Percentiles rank a stretch among this genome's conserved stretches.
Conservation (phyloP, 2,329 filamentous ascomycete genomes). For the Fusarium albosuccineum region DNA sequence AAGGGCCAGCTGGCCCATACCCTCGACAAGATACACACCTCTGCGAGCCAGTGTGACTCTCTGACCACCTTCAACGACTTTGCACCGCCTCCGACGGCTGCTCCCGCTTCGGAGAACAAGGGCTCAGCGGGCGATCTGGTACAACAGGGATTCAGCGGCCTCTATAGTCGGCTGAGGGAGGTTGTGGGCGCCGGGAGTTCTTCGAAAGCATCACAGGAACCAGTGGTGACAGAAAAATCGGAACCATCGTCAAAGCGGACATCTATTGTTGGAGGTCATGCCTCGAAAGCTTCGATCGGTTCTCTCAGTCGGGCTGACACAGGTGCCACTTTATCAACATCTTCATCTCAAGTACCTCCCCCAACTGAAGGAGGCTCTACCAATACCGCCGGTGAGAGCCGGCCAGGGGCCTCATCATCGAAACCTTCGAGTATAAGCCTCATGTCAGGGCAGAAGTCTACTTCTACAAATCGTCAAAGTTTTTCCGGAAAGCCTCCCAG, state of each 20-base stretch:
- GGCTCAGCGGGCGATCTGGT: constrained; percentile 78
- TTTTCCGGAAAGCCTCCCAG: constrained; percentile 59
- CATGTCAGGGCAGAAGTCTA: constrained; percentile 59
- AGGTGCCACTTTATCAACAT: constrained; percentile 46
- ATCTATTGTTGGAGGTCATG: constrained; percentile 55
- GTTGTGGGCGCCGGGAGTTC: constrained; percentile 79
- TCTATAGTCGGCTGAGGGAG: constrained; percentile 88
- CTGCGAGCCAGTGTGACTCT: constrained; percentile 85
- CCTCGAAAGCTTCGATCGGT: constrained; percentile 57
- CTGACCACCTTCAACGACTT: constrained; percentile 97
- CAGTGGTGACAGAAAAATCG: constrained; percentile 46
- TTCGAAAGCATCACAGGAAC: constrained; percentile 51
- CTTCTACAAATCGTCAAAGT: constrained; percentile 54
- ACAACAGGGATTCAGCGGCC: constrained; percentile 87
- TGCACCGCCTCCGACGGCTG: constrained; percentile 74
- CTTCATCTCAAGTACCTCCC: constrained; percentile 48
- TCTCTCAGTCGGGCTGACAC: constrained; percentile 60
- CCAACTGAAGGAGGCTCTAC: constrained; percentile 56
- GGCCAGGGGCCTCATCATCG: constrained; percentile 58
- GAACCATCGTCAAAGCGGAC: constrained; percentile 57
- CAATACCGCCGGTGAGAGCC: constrained; percentile 53
- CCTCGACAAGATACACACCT: constrained; percentile 88
- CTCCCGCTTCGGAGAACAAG: constrained; percentile 74
- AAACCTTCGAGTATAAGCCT: constrained; percentile 64
- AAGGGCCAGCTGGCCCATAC: constrained; percentile 81